phyloP scores from a whole-genome alignment of 352 stramenopile species.

The Phytophthora fragariae region DNA sequence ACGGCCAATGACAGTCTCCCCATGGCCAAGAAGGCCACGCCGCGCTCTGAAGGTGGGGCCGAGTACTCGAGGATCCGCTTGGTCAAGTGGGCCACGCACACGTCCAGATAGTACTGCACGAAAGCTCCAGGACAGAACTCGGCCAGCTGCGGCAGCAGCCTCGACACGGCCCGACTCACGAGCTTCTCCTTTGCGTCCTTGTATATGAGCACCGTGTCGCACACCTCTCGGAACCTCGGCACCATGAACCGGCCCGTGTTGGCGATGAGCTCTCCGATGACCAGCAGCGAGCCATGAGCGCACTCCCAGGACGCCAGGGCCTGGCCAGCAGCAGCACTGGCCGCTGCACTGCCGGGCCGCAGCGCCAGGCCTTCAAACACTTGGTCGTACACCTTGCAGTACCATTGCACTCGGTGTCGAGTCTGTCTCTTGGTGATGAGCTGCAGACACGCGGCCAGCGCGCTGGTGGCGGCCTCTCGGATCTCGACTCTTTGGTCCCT shows the following conservation, averaged over 20 bases:
- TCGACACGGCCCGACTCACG: slow-evolving; percentile 82
- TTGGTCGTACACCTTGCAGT: slow-evolving; percentile 93
- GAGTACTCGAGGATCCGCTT: slow-evolving; percentile 77
- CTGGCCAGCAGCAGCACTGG: slow-evolving; percentile 15
- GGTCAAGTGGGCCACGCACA: slow-evolving; percentile 84
- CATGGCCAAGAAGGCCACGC: slow-evolving; percentile 93
- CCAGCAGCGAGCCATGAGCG: slow-evolving; percentile 96
- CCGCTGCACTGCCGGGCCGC: slow-evolving; percentile 15
- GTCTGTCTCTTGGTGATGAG: slow-evolving; percentile 87
- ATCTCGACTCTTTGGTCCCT: slow-evolving; percentile 82
- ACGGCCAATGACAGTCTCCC: slow-evolving; percentile 94
- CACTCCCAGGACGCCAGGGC: slow-evolving; percentile 69
- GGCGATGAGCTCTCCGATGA: slow-evolving; percentile 94
- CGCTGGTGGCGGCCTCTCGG: slow-evolving; percentile 81
- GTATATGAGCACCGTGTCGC: slow-evolving; percentile 94
- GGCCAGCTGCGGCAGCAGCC: slow-evolving; percentile 94
- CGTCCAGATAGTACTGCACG: slow-evolving; percentile 93
- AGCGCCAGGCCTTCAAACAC: slow-evolving; percentile 80
- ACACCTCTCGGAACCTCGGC: slow-evolving; percentile 96
- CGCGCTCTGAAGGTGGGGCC: slow-evolving; percentile 60
- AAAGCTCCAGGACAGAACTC: slow-evolving; percentile 94
- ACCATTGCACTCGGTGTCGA: slow-evolving; percentile 90
- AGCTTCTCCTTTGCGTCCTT: slow-evolving; percentile 90
- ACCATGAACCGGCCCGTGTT: slow-evolving; percentile 97
- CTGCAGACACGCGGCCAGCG: slow-evolving; percentile 88